Percentiles rank a stretch among this genome's conserved stretches.
Evolutionary conservation across 371 early-diverging fungal species (phyloP).

Genomic region (Mucor indicus): DNA sequence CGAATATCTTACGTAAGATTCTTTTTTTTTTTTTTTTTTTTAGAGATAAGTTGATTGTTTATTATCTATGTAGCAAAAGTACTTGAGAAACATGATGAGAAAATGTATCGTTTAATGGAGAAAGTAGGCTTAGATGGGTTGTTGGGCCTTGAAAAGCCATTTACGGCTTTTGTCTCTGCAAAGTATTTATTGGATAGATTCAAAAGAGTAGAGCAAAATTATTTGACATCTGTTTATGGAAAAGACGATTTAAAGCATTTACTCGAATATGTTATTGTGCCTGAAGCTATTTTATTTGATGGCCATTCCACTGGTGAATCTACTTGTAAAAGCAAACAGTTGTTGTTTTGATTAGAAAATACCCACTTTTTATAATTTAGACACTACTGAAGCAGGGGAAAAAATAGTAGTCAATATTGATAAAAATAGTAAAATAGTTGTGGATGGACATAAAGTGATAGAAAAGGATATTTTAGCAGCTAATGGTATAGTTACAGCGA

Average conservation of each 20-base stretch:
- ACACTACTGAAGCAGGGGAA: conserved; percentile 29
- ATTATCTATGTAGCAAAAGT: conserved; percentile 27
- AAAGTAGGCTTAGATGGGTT: conserved; percentile 7
- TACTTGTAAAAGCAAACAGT: conserved; percentile 4
- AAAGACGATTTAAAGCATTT: conserved; percentile 29
- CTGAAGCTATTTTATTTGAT: conserved; percentile 29
- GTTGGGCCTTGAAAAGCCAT: conserved; percentile 28
- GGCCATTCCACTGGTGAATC: conserved; percentile 23
- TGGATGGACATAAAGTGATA: conserved; percentile 23
- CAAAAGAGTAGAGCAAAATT: conserved; percentile 33
- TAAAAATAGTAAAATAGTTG: conserved; percentile 16
- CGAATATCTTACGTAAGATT: conserved; percentile 12
- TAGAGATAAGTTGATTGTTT: no score
- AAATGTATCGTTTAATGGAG: conserved; percentile 28
- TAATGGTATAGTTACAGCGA: conserved; percentile 27
- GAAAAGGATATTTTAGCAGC: conserved; percentile 34
- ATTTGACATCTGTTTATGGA: conserved; percentile 37
- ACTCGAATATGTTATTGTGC: conserved; percentile 36
- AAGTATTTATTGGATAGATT: conserved; percentile 30
- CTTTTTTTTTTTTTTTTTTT: background rate
- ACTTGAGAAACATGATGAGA: conserved; percentile 20
- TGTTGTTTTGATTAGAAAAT: background rate
- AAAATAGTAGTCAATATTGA: conserved; percentile 9
- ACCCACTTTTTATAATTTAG: background rate
- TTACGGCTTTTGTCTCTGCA: conserved; percentile 45